A percentile compares a stretch with the other conserved stretches of the same genome.
Conservation (phyloP, 805 yeast species). For the Candida coquimbonensis region DNA sequence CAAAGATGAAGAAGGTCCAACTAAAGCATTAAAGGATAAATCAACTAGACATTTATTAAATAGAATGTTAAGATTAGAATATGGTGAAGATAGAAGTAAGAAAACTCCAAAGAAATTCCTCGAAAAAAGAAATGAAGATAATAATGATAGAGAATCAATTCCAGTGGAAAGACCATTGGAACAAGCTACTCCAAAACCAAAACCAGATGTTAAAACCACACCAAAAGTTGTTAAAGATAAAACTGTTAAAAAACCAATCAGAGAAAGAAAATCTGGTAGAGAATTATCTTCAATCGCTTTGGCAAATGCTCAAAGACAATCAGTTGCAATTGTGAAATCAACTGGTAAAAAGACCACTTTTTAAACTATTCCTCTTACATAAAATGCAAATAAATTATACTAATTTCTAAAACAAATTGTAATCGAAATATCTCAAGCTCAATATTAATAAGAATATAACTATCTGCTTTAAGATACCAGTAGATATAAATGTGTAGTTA, state of each 20-base stretch:
- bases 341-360: conserved; percentile 73
- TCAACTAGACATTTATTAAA: conserved; percentile 59
- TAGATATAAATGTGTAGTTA: no score
- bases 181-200: conserved; percentile 8
- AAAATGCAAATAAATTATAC: no score
- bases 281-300: conserved; percentile 74
- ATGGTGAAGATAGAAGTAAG: conserved; percentile 90
- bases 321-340: conserved; percentile 82
- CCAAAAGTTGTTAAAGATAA: no score
- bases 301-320: conserved; percentile 82
- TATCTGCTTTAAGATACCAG: no score
- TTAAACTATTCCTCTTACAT: no score
- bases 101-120: conserved; percentile 32
- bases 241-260: conserved; percentile 17
- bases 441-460: no score
- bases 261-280: conserved; percentile 21
- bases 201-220: conserved; percentile 10
- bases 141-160: conserved; percentile 6
- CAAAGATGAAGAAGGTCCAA: conserved; percentile 71
- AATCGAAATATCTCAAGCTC: no score
- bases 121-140: conserved; percentile 21
- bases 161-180: background rate
- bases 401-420: no score
- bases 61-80: conserved; percentile 78
- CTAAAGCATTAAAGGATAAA: conserved; percentile 72